A percentile compares a stretch with the other conserved stretches of the same genome.
phyloP scores from a whole-genome alignment of 164 flowering plant genomes.

The Sedum album region DNA sequence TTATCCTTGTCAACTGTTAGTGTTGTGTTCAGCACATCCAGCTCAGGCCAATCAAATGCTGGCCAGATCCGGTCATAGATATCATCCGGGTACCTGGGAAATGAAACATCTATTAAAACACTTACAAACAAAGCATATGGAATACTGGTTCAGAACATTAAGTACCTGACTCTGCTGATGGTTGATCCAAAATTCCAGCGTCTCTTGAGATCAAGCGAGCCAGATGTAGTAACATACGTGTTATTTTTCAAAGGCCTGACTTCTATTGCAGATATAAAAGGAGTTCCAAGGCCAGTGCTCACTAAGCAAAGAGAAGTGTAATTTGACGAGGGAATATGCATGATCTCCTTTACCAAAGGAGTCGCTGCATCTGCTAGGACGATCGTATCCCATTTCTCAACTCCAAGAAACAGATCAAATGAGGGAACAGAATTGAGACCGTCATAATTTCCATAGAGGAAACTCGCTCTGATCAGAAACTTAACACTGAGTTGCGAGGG shows the following conservation, averaged over 20 bases:
- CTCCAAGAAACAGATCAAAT: constrained; percentile 7
- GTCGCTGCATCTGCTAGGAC: constrained; percentile 1
- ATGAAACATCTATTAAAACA: not conserved
- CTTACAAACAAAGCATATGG: not conserved
- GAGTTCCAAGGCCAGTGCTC: constrained; percentile 9
- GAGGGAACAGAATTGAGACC: not conserved
- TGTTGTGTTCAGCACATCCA: constrained; percentile 5
- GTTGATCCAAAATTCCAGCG: constrained; percentile 7
- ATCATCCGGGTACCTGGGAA: constrained; percentile 24
- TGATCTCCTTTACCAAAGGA: constrained; percentile 4
- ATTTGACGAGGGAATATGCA: constrained; percentile 5
- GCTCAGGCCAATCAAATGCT: not conserved
- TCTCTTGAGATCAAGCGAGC: constrained; percentile 3
- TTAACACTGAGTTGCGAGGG: constrained; percentile 2
- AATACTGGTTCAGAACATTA: not conserved
- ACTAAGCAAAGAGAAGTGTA: constrained; percentile 6
- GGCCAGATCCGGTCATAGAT: constrained; percentile 28
- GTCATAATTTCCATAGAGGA: constrained; percentile 10
- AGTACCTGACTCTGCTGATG: not conserved
- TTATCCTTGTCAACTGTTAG: not conserved
- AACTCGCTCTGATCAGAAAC: constrained; percentile 9
- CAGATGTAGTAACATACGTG: constrained; percentile 1
- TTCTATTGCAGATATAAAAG: constrained; percentile 9
- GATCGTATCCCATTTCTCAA: constrained; percentile 7
- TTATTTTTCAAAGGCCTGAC: constrained; percentile 1